Base-by-base conservation (phyloP, 139 green algal genomes). In the Axilococcus clingmanii region DNA sequence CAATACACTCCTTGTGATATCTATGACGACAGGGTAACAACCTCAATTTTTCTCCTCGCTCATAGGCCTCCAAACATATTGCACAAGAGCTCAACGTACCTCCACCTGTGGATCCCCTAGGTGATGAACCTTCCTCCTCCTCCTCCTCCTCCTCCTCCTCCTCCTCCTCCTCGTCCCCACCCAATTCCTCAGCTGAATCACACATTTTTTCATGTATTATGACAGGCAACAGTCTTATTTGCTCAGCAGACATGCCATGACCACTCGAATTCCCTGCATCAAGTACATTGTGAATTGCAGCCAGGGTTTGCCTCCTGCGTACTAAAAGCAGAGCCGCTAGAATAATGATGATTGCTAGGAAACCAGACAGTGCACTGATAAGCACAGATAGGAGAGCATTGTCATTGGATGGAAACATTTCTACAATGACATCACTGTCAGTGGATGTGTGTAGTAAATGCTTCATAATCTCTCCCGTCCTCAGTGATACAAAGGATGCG, bases 401-500 rank as follows among this genome's bases (percentile, higher is more conserved):
- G 24, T 72, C 72, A n/a, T 29, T 46, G 76, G 42, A 53, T 35
- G 14, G 52, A 42, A 40, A 55, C 6, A 19, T 54, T 55, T n/a
- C 36, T 32, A 47, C 65, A 51, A 28, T 52, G 38, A 35, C 27
- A 1, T 36, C 15, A 51, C 44, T 8, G 5, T 15, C 25, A 25
- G 44, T 12, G 12, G 17, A 56, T n/a, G n/a, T 59, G 40, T 40
- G 25, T 41, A 68, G 45, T 20, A 79, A 40, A 35, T 74, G 75
- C n/a, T 52, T 52, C 59, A 92, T 72, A 15, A 90, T 54, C 7
- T 81, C 49, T n/a, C 83, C 83, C 0, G 69, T 65, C 35, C 74
- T 74, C 48, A 80, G 57, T 7, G 71, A 64, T 7, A 93, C 74
- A 66, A 93, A 93, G 16, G 84, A 78, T 7, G 82, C 48, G 7